Conservation (phyloP, 768 basidiomycete species). For the Boletus vermiculosoides region DNA sequence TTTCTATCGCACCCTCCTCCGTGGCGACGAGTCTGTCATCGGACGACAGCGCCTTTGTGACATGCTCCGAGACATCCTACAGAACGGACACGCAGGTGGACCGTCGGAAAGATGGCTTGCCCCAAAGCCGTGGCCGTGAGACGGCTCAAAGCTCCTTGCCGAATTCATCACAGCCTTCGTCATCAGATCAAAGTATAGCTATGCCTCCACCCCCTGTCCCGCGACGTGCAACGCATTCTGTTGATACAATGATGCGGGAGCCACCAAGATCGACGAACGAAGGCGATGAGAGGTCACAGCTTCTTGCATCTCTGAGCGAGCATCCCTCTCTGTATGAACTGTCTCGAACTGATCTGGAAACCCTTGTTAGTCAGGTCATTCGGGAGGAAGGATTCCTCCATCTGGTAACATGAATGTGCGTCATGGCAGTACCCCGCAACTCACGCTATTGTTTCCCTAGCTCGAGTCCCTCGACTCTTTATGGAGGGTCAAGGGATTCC, state of each 20-base stretch:
- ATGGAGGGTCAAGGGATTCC: constrained; percentile 47
- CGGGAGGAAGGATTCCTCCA: constrained; percentile 75
- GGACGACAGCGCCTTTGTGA: constrained; percentile 28
- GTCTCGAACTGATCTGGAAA: constrained; percentile 50
- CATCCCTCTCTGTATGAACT: constrained; percentile 53
- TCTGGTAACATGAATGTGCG: constrained; percentile 49
- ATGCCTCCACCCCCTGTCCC: constrained; percentile 35
- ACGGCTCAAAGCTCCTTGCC: constrained; percentile 25
- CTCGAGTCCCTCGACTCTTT: constrained; percentile 53
- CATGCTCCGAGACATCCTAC: constrained; percentile 27
- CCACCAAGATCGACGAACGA: constrained; percentile 7
- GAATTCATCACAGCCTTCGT: constrained; percentile 33
- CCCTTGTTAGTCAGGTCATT: constrained; percentile 57
- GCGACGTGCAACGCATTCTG: constrained; percentile 10
- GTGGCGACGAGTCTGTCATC: constrained; percentile 19
- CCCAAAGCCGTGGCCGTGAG: constrained; percentile 5
- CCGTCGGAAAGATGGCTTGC: not conserved
- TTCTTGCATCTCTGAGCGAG: constrained; percentile 44
- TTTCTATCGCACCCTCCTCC: constrained; percentile 8
- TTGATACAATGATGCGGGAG: constrained; percentile 3
- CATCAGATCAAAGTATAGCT: constrained; percentile 22
- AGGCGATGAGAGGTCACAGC: constrained; percentile 12
- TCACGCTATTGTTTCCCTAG: constrained; percentile 34
- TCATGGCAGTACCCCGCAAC: not conserved
- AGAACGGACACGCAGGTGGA: constrained; percentile 2